Base-by-base conservation (phyloP, 2,329 filamentous ascomycete species). In the Colletotrichum sp. region DNA sequence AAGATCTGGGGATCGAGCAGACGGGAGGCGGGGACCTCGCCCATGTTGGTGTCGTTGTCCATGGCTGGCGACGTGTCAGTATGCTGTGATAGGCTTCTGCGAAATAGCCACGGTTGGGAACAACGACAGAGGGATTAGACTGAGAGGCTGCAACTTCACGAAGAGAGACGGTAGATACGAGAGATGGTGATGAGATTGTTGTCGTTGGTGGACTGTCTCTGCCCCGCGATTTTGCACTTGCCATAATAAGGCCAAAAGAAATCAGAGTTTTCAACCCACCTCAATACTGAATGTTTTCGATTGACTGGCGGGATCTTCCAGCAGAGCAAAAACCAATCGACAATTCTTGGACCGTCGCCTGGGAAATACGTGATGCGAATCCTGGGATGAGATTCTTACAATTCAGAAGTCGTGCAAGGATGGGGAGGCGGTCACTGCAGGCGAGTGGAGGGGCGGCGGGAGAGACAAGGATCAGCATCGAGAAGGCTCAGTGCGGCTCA, bases 1-100 rank as follows among this genome's bases (percentile, higher is more conserved):
- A 98, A 98, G 84, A 98, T 95, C 78, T 91, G 90, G 76, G 95
- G 93, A 83, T 97, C 93, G 81, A 97, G 83, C 34, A 87, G 85
- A 64, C 80, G 80, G 10, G 82, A 81, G 61, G 71, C 62, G 6
- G 77, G 75, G 13, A 75, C 58, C 60, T 76, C 77, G 48, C 61
- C 72, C 77, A 78, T 78, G 30, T 66, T 77, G 61, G 77, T 78
- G 66, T 78, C 77, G 76, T 58, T 78, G 22, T 78, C 77, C 77
- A 78, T 78, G 58, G 18, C 43, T 62, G 18, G 27, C 36, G 61
- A 5, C 13, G 12, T 75, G 61, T n/a, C n/a, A 15, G 36, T n/a
- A 36, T n/a, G 8, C 27, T 56, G 16, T 8, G 28, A 27, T 3
- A 12, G 39, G 39, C 7, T n/a, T 34, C 18, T 39, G 4, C 18